Conservation (phyloP, 768 basidiomycete genomes). For the Cystofilobasidium macerans region DNA sequence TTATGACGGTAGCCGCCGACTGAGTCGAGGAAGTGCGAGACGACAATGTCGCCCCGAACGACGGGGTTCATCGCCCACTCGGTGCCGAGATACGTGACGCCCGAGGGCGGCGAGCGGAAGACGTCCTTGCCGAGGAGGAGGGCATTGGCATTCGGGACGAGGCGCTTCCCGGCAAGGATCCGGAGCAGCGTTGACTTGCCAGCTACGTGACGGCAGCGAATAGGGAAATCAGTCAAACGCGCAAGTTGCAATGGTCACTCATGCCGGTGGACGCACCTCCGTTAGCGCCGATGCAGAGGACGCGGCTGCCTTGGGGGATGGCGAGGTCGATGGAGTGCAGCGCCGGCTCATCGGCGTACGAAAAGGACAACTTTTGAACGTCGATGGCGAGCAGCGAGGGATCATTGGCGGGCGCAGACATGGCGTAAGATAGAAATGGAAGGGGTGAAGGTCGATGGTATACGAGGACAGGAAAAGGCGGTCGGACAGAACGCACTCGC, state of each 20-base stretch:
- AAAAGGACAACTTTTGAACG: conserved; percentile 32
- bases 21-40: conserved; percentile 89
- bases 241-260: too few species aligned
- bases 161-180: conserved; percentile 79
- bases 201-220: conserved; percentile 34
- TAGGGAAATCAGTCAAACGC: not conserved
- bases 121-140: conserved; percentile 72
- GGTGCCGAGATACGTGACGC: conserved; percentile 79
- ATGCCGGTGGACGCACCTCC: conserved; percentile 56
- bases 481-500: not conserved
- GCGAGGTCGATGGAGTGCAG: conserved; percentile 55
- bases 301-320: conserved; percentile 49
- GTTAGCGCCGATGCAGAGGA: conserved; percentile 78
- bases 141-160: conserved; percentile 57
- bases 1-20: conserved; percentile 94
- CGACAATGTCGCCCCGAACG: conserved; percentile 80
- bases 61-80: conserved; percentile 98
- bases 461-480: too few species aligned
- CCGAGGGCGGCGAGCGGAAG: conserved; percentile 70
- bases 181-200: conserved; percentile 95
- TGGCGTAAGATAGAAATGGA: not conserved
- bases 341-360: conserved; percentile 44
- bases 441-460: not conserved
- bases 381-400: conserved; percentile 30
- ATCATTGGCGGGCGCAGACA: not conserved